Evolutionary conservation across 768 basidiomycete species (phyloP).

Genomic region (Psilocybe cubensis): DNA sequence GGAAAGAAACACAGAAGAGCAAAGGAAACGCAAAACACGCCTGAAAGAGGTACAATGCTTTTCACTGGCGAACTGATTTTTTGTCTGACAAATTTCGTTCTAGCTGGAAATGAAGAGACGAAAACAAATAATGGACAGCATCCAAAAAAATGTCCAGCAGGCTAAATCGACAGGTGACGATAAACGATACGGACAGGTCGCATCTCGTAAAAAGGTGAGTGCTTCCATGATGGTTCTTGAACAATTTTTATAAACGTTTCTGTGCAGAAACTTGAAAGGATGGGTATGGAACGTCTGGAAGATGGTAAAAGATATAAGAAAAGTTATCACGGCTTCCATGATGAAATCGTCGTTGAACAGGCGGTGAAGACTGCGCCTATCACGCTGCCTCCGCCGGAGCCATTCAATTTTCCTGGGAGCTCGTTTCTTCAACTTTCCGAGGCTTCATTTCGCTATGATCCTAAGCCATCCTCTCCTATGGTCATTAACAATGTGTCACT

Average conservation of each 20-base stretch:
- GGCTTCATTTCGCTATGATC: constrained; percentile 33
- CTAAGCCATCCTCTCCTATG: constrained; percentile 17
- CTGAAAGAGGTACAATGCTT: constrained; percentile 41
- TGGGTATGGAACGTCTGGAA: constrained; percentile 37
- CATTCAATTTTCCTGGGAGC: constrained; percentile 31
- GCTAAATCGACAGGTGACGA: constrained; percentile 66
- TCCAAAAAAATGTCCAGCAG: constrained; percentile 50
- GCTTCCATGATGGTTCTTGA: neutral
- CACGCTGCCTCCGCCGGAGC: constrained; percentile 32
- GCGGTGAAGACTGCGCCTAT: constrained; percentile 37
- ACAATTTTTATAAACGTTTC: neutral
- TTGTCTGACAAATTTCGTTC: neutral
- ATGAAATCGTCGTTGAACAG: constrained; percentile 38
- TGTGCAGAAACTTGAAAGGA: constrained; percentile 31
- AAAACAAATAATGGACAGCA: constrained; percentile 54
- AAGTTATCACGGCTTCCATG: constrained; percentile 35
- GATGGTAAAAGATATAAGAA: constrained; percentile 34
- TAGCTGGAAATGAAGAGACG: constrained; percentile 38
- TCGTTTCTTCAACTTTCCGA: constrained; percentile 37
- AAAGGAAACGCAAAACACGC: constrained; percentile 45
- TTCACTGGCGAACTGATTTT: neutral
- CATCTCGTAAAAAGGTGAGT: constrained; percentile 54
- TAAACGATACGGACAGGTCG: constrained; percentile 54
- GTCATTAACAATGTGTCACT: constrained; percentile 34
- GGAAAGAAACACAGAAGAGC: constrained; percentile 48